Percentiles rank a stretch among this genome's conserved stretches.
Evolutionary conservation across 2,329 filamentous ascomycete species (phyloP).

Genomic region (Phialophora macrospora): DNA sequence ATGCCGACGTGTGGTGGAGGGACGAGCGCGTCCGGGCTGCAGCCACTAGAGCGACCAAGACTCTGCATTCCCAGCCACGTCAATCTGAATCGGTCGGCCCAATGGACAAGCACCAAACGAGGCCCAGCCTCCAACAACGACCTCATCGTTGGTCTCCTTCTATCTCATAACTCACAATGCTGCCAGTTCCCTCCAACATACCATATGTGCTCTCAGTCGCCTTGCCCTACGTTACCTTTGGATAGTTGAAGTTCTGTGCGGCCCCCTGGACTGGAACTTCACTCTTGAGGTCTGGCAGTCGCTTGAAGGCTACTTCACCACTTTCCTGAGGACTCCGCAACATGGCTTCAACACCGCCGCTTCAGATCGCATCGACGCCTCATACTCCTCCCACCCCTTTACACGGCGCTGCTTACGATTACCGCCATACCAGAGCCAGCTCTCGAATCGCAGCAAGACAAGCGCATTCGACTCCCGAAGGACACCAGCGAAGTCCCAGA

Average conservation of each 20-base stretch:
- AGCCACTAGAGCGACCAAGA: background rate
- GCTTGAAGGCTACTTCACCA: constrained; percentile 18
- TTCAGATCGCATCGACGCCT: constrained; percentile 37
- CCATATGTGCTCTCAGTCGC: background rate
- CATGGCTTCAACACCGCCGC: constrained; percentile 55
- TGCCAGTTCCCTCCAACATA: background rate
- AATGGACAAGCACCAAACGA: background rate
- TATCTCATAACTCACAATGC: background rate
- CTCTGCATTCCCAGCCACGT: constrained; percentile 9
- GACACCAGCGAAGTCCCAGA: constrained; percentile 15
- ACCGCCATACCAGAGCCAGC: constrained; percentile 29
- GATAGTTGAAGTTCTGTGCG: background rate
- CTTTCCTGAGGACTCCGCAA: constrained; percentile 26
- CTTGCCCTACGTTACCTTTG: background rate
- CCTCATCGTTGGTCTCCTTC: constrained; percentile 8
- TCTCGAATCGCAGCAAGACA: constrained; percentile 27
- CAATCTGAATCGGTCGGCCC: background rate
- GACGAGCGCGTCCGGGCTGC: background rate
- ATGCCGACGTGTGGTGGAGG: background rate
- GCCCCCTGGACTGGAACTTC: background rate
- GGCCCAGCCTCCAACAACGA: constrained; percentile 4
- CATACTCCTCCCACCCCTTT: constrained; percentile 52
- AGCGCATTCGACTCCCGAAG: constrained; percentile 26
- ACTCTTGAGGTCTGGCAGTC: constrained; percentile 11
- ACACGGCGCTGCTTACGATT: constrained; percentile 53